These are phyloP conservation scores for Alternaria sp. DNA, from an alignment of 2,329 filamentous ascomycete species.

Conservation along the genomic window DNA sequence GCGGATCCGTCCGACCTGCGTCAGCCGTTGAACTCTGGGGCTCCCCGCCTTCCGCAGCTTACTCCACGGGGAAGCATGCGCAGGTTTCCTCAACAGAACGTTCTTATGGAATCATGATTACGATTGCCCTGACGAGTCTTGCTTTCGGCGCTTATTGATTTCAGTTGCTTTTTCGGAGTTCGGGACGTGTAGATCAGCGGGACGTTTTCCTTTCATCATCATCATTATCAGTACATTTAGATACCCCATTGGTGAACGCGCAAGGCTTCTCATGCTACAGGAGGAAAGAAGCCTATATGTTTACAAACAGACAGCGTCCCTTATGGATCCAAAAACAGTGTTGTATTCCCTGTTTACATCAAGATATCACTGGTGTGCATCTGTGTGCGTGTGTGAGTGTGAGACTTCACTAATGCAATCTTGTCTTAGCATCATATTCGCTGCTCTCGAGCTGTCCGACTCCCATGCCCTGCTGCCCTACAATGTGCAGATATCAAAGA, in stretches of 20 bases:
- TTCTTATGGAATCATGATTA: slow-evolving; percentile 3
- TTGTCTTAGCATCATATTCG: background rate
- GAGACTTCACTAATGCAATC: slow-evolving; percentile 1
- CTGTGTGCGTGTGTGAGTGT: background rate
- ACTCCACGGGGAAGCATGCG: background rate
- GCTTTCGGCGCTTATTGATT: slow-evolving; percentile 2
- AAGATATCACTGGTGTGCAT: background rate
- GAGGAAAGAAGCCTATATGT: slow-evolving; percentile 29
- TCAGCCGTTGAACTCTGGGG: slow-evolving; percentile 1
- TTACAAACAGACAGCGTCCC: slow-evolving; percentile 36
- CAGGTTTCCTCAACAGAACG: background rate
- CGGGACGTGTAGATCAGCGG: background rate
- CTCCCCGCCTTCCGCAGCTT: slow-evolving; percentile 7
- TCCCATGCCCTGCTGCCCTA: slow-evolving; percentile 7
- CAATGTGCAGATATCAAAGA: slow-evolving; percentile 8
- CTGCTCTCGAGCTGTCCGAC: slow-evolving; percentile 1
- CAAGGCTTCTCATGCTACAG: slow-evolving; percentile 44
- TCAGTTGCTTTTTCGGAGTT: slow-evolving; percentile 5
- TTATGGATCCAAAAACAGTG: slow-evolving; percentile 44
- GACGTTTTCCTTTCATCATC: background rate
- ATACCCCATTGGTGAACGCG: slow-evolving; percentile 46
- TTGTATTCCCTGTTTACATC: slow-evolving; percentile 9
- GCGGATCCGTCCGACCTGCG: background rate
- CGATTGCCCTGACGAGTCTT: background rate
- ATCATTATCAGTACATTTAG: slow-evolving; percentile 21